Conservation (phyloP, 305 asterid species). For the Lippia alba region DNA sequence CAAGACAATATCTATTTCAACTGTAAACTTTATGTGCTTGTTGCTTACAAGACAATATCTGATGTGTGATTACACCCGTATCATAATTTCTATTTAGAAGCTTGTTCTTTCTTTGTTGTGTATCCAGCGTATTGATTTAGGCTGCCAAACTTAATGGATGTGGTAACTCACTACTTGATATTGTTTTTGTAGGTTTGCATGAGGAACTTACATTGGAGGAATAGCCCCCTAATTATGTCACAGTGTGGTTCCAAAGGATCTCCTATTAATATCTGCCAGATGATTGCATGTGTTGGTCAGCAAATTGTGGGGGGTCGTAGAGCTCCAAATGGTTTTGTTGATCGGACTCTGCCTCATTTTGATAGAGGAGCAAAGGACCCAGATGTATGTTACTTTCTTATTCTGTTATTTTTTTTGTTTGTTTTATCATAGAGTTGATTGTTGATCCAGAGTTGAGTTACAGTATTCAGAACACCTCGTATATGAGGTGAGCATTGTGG, state of each 20-base stretch:
- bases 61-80: slow-evolving; percentile 14
- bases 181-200: slow-evolving; percentile 70
- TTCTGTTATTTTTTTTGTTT: slow-evolving; percentile 8
- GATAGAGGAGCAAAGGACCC: slow-evolving; percentile 80
- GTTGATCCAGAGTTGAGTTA: slow-evolving; percentile 4
- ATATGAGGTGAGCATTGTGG: slow-evolving; percentile 3
- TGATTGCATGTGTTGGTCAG: slow-evolving; percentile 98
- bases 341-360: slow-evolving; percentile 96
- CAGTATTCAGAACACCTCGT: not conserved
- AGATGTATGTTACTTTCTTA: slow-evolving; percentile 54
- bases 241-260: slow-evolving; percentile 99
- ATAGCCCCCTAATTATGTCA: slow-evolving; percentile 94
- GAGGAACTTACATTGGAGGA: slow-evolving; percentile 84
- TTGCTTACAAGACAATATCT: not conserved
- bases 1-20: not conserved
- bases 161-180: slow-evolving; percentile 23
- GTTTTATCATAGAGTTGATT: slow-evolving; percentile 24
- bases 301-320: slow-evolving; percentile 93
- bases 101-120: not conserved
- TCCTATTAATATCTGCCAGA: slow-evolving; percentile 95
- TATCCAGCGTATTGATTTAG: slow-evolving; percentile 5
- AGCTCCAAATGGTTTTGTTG: slow-evolving; percentile 94
- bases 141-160: slow-evolving; percentile 2
- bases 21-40: slow-evolving; percentile 3
- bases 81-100: not conserved